A percentile compares a stretch with the other conserved stretches of the same genome.
Evolutionary conservation across 345 rosid species (phyloP).

Genomic region (Salix exigua): DNA sequence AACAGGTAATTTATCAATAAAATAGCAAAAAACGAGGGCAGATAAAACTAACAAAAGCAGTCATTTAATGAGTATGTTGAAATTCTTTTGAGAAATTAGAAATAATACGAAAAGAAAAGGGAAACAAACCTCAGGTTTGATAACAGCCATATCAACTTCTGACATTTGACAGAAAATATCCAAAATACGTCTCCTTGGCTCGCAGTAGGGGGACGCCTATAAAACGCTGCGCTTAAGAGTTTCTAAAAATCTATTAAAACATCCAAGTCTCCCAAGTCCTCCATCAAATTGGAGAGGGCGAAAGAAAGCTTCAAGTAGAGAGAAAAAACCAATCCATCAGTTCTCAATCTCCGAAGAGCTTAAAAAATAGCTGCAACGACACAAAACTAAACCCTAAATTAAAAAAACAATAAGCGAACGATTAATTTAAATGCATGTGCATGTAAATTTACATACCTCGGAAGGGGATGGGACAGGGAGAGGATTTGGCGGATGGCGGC

Average conservation of each 20-base stretch:
- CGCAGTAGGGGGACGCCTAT: constrained; percentile 6
- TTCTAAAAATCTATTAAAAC: neutral
- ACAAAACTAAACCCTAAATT: neutral
- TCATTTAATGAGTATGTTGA: neutral
- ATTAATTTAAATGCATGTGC: neutral
- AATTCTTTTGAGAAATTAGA: no score
- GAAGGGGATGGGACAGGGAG: neutral
- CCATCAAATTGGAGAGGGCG: neutral
- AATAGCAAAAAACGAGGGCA: no score
- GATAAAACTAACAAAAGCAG: no score
- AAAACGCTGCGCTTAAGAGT: neutral
- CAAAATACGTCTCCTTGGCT: constrained; percentile 20
- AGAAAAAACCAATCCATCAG: neutral
- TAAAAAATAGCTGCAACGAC: neutral
- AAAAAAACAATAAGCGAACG: neutral
- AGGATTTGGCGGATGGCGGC: constrained; percentile 30
- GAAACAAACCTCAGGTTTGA: constrained; percentile 25
- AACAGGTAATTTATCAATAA: neutral
- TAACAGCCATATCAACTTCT: constrained; percentile 27
- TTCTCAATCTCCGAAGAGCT: neutral
- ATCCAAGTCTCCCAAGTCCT: neutral
- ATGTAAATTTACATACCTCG: constrained; percentile 12
- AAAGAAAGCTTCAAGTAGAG: neutral
- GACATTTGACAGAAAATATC: constrained; percentile 14
- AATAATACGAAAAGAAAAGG: neutral